Evolutionary conservation across 257 asterid genomes (phyloP).

Genomic region (Scutellaria galericulata): DNA sequence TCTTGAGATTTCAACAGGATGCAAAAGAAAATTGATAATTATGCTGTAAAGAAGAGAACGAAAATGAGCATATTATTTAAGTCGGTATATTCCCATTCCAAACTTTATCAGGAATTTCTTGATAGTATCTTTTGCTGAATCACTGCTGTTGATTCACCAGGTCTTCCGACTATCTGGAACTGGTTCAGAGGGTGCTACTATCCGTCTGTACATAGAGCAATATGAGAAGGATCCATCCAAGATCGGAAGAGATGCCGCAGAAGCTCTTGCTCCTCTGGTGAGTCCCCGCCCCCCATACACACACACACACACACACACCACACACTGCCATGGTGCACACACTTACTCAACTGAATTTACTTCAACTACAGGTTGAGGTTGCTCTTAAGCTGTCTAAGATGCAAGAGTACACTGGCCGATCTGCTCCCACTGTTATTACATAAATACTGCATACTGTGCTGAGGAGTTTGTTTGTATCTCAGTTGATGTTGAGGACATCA

Average conservation of each 20-base stretch:
- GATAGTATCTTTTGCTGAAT: constrained; percentile 2
- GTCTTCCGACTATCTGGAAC: constrained; percentile 99
- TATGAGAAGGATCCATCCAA: constrained; percentile 85
- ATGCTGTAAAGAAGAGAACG: not conserved
- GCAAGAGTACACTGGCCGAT: constrained; percentile 88
- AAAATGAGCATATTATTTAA: not conserved
- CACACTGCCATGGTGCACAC: not conserved
- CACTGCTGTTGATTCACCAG: constrained; percentile 44
- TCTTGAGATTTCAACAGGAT: too few relatives aligned
- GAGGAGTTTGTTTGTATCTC: constrained; percentile 11
- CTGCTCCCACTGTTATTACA: constrained; percentile 92
- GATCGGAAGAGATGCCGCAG: constrained; percentile 80
- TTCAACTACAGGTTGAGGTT: constrained; percentile 69
- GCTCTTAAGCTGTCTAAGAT: constrained; percentile 93
- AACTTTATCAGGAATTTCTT: not conserved
- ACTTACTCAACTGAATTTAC: not conserved
- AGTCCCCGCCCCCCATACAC: constrained; percentile 9
- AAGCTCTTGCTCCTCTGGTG: constrained; percentile 93
- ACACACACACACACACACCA: not conserved
- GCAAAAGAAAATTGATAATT: not conserved
- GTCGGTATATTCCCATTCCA: not conserved
- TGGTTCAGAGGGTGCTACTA: constrained; percentile 98
- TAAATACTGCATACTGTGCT: constrained; percentile 40
- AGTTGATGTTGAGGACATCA: constrained; percentile 26
- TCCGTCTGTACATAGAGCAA: constrained; percentile 94